Base-by-base conservation (phyloP, 768 basidiomycete genomes). In the Trametes sanguinea region DNA sequence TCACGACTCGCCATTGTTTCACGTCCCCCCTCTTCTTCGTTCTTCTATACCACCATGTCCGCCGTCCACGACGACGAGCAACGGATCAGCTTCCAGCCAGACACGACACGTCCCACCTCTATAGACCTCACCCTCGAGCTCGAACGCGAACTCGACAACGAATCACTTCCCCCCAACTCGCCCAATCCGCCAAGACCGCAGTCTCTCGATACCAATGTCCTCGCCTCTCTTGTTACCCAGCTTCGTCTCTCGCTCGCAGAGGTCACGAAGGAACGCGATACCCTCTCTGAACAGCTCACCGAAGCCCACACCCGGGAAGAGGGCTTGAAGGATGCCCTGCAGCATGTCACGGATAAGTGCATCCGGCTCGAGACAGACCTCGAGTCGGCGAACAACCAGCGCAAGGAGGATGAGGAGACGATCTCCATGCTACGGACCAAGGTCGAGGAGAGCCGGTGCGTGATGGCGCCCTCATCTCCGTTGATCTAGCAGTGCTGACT, bases 401-500 rank as follows among this genome's bases (percentile, higher is more conserved):
- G 59, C 51, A 83, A 80, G 61, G 91, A 93, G 50, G 88, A 92
- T 57, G 90, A 90, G 68, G 86, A 92, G 62, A 86, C 89, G 40
- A 90, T 94, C 51, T 74, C 78, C 2, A 75, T 94, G 73, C 76
- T 94, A 52, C 83, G 92, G 39, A 80, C 84, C n/a, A 94, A 93
- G 72, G 90, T 94, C 3, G 92, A 94, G 68, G 92, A 94, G 74
- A 92, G 90, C 80, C 83, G 92, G 91, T 90, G 67, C 22, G 83
- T 70, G 58, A 35, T 53, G 44, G 5, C 42, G 14, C 11, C 14
- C 11, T 35, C 33, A 10, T 11, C 27, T 53, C 37, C 10, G 22
- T 16, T 30, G 13, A 13, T 60, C 39, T 37, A 37, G 37, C 16
- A 51, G 16, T 29, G 27, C 43, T 66, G 14, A 40, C 51, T 57